Evolutionary conservation across 441 rosid genomes (phyloP), one percentile per base, ranked within the genome.

Genomic region (Codiaeum variegatum): DNA sequence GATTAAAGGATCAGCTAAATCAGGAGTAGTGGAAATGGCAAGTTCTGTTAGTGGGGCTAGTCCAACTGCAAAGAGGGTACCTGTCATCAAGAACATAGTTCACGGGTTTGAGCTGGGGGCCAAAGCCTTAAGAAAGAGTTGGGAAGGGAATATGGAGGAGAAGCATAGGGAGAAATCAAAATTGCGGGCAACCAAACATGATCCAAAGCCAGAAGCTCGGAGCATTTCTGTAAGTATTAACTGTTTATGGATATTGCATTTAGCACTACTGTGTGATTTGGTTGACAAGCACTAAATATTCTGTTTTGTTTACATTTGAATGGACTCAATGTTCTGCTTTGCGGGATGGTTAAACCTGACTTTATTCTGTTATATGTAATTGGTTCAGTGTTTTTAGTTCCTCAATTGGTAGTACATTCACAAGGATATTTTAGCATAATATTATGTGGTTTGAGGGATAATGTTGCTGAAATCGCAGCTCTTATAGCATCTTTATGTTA

Each of bases 71-170:
- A 88, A 80, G 83, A 90, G 84, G 82, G 81, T 78, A 67, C 89
- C 90, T 0, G 86, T 84, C 70, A 78, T 91, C 63, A 88, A 82
- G 85, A 87, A 80, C 66, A 77, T 91, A 67, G 89, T 85, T 52
- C 92, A 90, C 36, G 97, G 96, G 75, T 70, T 89, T 78, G 99
- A 89, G 81, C 71, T 86, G 16, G 98, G 97, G 74, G 90, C 96
- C 18, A 95, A 89, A 84, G 97, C 92, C 32, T 81, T 91, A 78
- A 87, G 97, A 81, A 93, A 92, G 85, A 91, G 96, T 83, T 93
- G 98, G 99, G 98, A 91, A 85, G 97, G 98, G 75, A 95, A 80
- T 76, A 54, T 84, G 66, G 99, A 95, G 60, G 80, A 84, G 67
- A 90, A 89, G 82, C 81, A 72, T 42, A 78, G 84, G 63, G 93